Evolutionary conservation across 805 yeast species (phyloP), one percentile per base, ranked within the genome.

Genomic region (Suhomyces xylopsoci): DNA sequence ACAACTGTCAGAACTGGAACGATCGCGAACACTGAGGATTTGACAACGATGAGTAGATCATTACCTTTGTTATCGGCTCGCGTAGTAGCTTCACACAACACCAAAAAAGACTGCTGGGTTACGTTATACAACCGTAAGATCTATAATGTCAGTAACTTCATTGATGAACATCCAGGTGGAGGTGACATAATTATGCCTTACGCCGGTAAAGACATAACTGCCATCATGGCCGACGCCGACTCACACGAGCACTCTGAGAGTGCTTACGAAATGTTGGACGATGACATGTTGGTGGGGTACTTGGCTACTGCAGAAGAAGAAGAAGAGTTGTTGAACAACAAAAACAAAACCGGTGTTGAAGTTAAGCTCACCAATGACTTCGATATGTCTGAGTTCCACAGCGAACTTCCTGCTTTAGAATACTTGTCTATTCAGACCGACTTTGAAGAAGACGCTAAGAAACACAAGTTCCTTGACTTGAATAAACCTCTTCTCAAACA

Each of bases 381-480:
- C n/a, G 80, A 78, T 50, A 57, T 71, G 60, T 64, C 59, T 46
- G 77, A 73, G 57, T 76, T 76, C 64, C 79, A 74, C 64, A 88
- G 84, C 45, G 81, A 85, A 20, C 75, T 88, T 44, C 96, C 96
- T 22, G 71, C 87, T 3, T 88, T 84, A 59, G 90, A 85, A 30
- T 83, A 85, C 60, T 74, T 93, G 51, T 81, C 83, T 47, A 80
- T 91, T 54, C 86, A 84, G 57, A 94, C 99, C 1, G 97, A 94
- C 69, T 86, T 79, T 59, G 65, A 70, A 4, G 80, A 71, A 43
- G 99, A 94, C 73, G 82, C 73, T 59, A 74, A 79, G 58, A 86
- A 84, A 58, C 96, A 94, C 76, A 81, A 87, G 67, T 94, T 94
- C 69, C 76, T 94, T 61, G 98, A 94, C 68, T 80, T 94, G 64